Evolutionary conservation across 495 filamentous ascomycete genomes (phyloP).

Genomic region (Lasiosphaeriaceae sp.): DNA sequence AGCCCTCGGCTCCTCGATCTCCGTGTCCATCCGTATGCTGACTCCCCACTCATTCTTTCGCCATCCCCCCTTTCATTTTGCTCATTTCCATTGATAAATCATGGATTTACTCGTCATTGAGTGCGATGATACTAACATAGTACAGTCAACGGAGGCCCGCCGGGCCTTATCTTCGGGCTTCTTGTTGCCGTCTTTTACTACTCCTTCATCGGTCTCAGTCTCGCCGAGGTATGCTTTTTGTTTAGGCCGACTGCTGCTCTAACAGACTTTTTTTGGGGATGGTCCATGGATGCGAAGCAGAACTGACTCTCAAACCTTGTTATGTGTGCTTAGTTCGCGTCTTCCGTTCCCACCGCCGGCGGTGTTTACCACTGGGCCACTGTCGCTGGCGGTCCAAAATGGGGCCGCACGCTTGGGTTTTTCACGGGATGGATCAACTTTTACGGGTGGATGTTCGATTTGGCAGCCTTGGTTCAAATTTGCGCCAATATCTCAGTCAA

Average conservation of each 20-base stretch:
- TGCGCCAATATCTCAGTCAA: slow-evolving; percentile 63
- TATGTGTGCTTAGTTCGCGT: slow-evolving; percentile 57
- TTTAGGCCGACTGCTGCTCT: not conserved
- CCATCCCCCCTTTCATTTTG: not conserved
- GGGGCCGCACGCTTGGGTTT: slow-evolving; percentile 67
- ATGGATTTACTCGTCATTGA: not conserved
- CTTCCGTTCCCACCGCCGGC: slow-evolving; percentile 72
- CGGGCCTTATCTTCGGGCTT: slow-evolving; percentile 55
- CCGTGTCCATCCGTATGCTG: slow-evolving; percentile 47
- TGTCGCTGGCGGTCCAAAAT: slow-evolving; percentile 60
- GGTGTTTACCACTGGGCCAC: slow-evolving; percentile 87
- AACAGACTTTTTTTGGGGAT: too few relatives aligned
- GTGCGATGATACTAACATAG: slow-evolving; percentile 1
- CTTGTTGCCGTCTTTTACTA: slow-evolving; percentile 43
- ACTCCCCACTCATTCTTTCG: not conserved
- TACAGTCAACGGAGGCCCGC: slow-evolving; percentile 53
- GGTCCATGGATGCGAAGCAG: not conserved
- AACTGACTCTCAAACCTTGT: slow-evolving; percentile 1
- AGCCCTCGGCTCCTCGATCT: slow-evolving; percentile 50
- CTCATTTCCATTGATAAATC: not conserved
- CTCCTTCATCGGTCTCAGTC: slow-evolving; percentile 40
- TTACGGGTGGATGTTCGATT: slow-evolving; percentile 67
- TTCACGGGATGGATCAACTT: slow-evolving; percentile 80
- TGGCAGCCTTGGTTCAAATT: slow-evolving; percentile 65
- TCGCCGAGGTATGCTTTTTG: slow-evolving; percentile 34